phyloP scores from a whole-genome alignment of 1,284 basidiomycete species.

The Marasmius fiardii region DNA sequence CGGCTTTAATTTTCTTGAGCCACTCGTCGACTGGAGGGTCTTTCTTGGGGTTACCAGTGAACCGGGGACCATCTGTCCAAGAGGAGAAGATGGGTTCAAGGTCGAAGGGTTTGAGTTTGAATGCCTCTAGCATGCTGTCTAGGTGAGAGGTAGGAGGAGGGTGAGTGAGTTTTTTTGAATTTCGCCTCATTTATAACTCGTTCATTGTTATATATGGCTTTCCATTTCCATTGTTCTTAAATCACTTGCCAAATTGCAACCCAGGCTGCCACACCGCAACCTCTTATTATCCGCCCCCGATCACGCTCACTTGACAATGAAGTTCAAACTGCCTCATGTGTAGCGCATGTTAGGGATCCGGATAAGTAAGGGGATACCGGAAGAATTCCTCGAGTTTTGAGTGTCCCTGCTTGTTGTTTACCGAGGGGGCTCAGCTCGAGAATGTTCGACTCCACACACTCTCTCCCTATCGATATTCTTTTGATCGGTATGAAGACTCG shows the following conservation, averaged over 20 bases:
- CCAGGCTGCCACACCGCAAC: no score
- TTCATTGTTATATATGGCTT: neutral
- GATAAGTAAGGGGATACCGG: no score
- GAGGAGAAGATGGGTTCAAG: slow-evolving; percentile 58
- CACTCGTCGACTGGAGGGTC: slow-evolving; percentile 66
- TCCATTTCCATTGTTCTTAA: neutral
- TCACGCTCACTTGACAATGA: no score
- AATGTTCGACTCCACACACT: neutral
- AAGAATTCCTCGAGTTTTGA: no score
- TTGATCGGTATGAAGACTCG: neutral
- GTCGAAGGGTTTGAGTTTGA: slow-evolving; percentile 73
- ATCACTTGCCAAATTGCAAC: neutral
- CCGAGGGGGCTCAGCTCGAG: neutral
- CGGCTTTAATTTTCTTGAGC: slow-evolving; percentile 64
- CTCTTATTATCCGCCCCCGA: no score
- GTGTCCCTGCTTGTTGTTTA: no score
- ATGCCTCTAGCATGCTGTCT: slow-evolving; percentile 56
- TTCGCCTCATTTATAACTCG: neutral
- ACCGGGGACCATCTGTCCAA: slow-evolving; percentile 63
- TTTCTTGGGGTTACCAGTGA: slow-evolving; percentile 63
- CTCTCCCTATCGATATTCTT: neutral
- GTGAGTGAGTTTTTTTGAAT: neutral
- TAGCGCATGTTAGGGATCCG: neutral
- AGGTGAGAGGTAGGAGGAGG: neutral
- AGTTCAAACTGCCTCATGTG: neutral